Evolutionary conservation across 345 rosid genomes (phyloP).

Genomic region (Stellera chamaejasme): DNA sequence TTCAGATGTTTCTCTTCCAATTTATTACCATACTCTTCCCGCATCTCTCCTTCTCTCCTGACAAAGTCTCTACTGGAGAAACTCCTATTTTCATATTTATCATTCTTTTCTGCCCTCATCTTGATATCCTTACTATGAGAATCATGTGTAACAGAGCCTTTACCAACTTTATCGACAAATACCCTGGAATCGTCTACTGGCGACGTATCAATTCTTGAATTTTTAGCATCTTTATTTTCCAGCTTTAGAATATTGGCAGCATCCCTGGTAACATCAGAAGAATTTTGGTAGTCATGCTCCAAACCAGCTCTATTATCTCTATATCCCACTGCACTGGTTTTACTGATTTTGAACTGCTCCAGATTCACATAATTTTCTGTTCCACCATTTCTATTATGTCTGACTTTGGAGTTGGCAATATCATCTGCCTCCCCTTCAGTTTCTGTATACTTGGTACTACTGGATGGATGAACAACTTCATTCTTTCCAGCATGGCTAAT

Average conservation of each 20-base stretch:
- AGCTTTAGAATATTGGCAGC: no score
- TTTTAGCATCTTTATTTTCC: no score
- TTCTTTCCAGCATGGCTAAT: constrained; percentile 19
- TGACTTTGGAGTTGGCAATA: constrained; percentile 21
- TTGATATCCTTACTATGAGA: constrained; percentile 29
- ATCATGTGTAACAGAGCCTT: constrained; percentile 21
- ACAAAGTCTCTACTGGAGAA: constrained; percentile 24
- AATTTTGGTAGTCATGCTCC: constrained; percentile 3
- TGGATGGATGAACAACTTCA: constrained; percentile 25
- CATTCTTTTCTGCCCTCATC: constrained; percentile 27
- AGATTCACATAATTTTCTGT: constrained; percentile 1
- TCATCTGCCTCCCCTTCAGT: constrained; percentile 21
- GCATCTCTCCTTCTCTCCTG: constrained; percentile 29
- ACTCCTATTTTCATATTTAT: constrained; percentile 34
- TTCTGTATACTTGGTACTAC: constrained; percentile 23
- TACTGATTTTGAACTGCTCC: not conserved
- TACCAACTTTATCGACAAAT: constrained; percentile 15
- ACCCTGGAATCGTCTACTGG: constrained; percentile 11
- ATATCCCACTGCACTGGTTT: not conserved
- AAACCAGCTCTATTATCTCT: constrained; percentile 2
- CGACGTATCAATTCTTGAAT: not conserved
- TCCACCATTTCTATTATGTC: not conserved
- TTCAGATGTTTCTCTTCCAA: constrained; percentile 35
- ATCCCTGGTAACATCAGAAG: not conserved
- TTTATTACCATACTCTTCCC: constrained; percentile 28